Conservation (phyloP, 2,329 filamentous ascomycete genomes). For the Cordyceps tenuipes region DNA sequence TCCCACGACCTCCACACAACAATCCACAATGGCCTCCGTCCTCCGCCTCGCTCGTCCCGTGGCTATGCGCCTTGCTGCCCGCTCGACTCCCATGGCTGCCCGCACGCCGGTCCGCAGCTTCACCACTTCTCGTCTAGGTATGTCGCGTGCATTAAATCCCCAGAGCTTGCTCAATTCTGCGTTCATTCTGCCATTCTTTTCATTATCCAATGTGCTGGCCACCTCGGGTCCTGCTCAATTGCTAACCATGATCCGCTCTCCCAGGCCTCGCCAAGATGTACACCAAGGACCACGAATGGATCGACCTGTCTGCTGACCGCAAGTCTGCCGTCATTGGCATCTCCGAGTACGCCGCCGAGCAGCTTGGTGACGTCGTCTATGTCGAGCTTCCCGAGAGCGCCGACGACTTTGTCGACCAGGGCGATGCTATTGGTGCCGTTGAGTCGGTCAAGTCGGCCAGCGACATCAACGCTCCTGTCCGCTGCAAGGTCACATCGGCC, state of each 20-base stretch:
- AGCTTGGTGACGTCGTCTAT: slow-evolving; percentile 93
- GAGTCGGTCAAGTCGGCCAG: slow-evolving; percentile 98
- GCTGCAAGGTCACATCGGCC: slow-evolving; percentile 64
- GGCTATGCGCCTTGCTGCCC: slow-evolving; percentile 30
- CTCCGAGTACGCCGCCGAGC: slow-evolving; percentile 81
- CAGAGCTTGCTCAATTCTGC: neutral
- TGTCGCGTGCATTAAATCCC: slow-evolving; percentile 11
- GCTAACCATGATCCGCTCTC: neutral
- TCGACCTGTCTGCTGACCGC: slow-evolving; percentile 76
- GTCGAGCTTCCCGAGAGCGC: slow-evolving; percentile 74
- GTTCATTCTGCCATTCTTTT: neutral
- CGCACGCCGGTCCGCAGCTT: slow-evolving; percentile 35
- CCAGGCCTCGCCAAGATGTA: slow-evolving; percentile 68
- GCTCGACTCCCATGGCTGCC: slow-evolving; percentile 23
- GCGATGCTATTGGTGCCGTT: slow-evolving; percentile 86
- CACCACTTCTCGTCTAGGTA: slow-evolving; percentile 33
- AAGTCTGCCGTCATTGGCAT: slow-evolving; percentile 79
- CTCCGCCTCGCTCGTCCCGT: slow-evolving; percentile 42
- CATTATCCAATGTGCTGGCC: neutral
- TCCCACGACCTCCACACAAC: slow-evolving; percentile 1
- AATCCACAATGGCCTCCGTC: slow-evolving; percentile 50
- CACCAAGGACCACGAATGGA: slow-evolving; percentile 97
- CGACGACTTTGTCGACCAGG: slow-evolving; percentile 59
- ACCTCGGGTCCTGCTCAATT: neutral
- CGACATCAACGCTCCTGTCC: slow-evolving; percentile 86